Evolutionary conservation across 2,329 filamentous ascomycete species (phyloP).

Genomic region (Sporothrix curviconia): DNA sequence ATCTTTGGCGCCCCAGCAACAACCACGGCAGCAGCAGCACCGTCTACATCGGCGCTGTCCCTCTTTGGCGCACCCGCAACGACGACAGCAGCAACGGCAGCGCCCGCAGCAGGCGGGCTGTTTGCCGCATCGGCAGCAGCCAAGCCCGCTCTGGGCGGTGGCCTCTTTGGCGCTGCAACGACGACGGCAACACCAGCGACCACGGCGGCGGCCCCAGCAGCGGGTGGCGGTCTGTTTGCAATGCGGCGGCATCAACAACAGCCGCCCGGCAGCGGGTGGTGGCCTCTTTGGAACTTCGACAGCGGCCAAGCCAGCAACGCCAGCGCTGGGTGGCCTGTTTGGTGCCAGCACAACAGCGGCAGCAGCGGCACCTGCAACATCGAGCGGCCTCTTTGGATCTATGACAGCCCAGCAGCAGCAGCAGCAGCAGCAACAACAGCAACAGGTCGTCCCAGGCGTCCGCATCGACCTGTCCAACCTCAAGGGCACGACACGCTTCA

Average conservation of each 20-base stretch:
- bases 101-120: neutral
- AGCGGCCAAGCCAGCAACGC: neutral
- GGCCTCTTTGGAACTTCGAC: slow-evolving; percentile 11
- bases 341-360: slow-evolving; percentile 11
- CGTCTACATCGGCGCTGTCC: neutral
- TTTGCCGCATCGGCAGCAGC: slow-evolving; percentile 13
- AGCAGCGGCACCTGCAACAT: slow-evolving; percentile 18
- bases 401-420: slow-evolving; percentile 29
- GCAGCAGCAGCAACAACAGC: slow-evolving; percentile 40
- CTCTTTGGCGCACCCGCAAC: slow-evolving; percentile 13
- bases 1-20: slow-evolving; percentile 16
- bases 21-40: slow-evolving; percentile 6
- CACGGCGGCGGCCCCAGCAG: neutral
- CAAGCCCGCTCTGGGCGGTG: neutral
- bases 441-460: slow-evolving; percentile 60
- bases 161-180: slow-evolving; percentile 1
- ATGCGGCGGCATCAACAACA: slow-evolving; percentile 12
- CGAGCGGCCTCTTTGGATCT: neutral
- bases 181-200: too few species aligned
- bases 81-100: neutral
- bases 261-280: slow-evolving; percentile 21
- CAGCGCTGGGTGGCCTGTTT: slow-evolving; percentile 14
- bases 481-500: slow-evolving; percentile 82
- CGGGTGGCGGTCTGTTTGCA: slow-evolving; percentile 26
- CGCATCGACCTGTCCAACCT: slow-evolving; percentile 74